Base-by-base conservation (phyloP, 331 rosid species). In the Malus hybrid region DNA sequence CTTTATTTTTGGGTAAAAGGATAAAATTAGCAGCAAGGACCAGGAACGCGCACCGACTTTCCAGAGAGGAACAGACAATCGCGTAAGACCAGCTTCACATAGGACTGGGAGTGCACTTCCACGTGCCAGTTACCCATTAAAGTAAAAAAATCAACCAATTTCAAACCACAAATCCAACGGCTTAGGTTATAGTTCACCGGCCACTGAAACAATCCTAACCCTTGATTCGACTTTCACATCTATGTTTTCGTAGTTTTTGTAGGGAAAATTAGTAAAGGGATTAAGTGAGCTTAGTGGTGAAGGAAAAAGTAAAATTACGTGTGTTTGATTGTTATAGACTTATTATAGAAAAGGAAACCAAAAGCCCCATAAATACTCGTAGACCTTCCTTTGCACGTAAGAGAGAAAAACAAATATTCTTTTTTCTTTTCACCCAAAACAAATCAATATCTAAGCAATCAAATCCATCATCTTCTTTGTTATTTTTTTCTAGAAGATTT, bases 1-100 rank as follows among this genome's bases (percentile, higher is more conserved):
- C 24, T 75, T 52, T 72, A 13, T 11, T 60, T 73, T 73, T 36
- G 56, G 77, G n/a, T 73, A 39, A 58, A 60, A 15, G 5, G 76
- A 36, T 72, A 72, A 72, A 60, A 60, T 72, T 72, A 72, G 76
- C 20, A 20, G 12, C 5, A 30, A 63, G 44, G 12, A 63, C 44
- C 7, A 63, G 3, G 46, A 14, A 32, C 20, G 3, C 68, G 20
- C 33, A 72, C 67, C 67, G 68, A 72, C 66, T 72, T 57, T 60
- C 28, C 24, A 60, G 77, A 42, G 29, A 15, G 13, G 57, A 13
- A 2, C 12, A 20, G 18, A 71, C 58, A 20, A 20, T 34, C 53
- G 66, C 65, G 75, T 72, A 62, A 72, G 46, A 57, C 22, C 24
- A 56, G 66, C 68, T 63, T 63, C 68, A 63, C 44, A 7, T 10